These are phyloP conservation scores for Penicillium dipodomyicola DNA, from an alignment of 495 filamentous ascomycete genomes.

Conservation along the genomic window DNA sequence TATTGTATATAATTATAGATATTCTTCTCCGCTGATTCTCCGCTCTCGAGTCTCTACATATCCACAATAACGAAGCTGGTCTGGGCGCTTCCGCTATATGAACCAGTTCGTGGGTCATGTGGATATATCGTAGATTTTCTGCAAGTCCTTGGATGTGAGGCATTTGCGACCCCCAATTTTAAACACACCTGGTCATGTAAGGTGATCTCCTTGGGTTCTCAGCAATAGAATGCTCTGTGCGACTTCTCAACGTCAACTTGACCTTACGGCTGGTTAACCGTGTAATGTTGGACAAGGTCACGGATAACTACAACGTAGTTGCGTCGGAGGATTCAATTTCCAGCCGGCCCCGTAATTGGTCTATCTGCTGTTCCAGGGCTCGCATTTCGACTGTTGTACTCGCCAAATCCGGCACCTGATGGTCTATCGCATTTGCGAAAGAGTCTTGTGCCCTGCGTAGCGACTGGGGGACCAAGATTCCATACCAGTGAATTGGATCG, in stretches of 20 bases:
- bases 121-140: not conserved
- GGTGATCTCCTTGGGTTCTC: not conserved
- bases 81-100: not conserved
- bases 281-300: conserved; percentile 1
- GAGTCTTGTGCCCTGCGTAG: conserved; percentile 59
- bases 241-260: not conserved
- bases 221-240: not conserved
- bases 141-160: not conserved
- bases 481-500: conserved; percentile 70
- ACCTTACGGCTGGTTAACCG: not conserved
- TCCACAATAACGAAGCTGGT: not conserved
- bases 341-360: conserved; percentile 45
- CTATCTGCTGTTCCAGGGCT: conserved; percentile 64
- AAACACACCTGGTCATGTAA: not conserved
- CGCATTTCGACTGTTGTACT: conserved; percentile 66
- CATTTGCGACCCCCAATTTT: not conserved
- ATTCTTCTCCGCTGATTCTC: not conserved
- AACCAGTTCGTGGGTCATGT: not conserved
- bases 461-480: conserved; percentile 59
- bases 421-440: conserved; percentile 41
- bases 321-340: conserved; percentile 5
- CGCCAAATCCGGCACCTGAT: conserved; percentile 37
- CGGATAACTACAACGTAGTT: not conserved
- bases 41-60: not conserved
- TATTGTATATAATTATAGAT: not conserved